Evolutionary conservation across 441 rosid species (phyloP), one percentile per base, ranked within the genome.

Genomic region (Populus hybrid): DNA sequence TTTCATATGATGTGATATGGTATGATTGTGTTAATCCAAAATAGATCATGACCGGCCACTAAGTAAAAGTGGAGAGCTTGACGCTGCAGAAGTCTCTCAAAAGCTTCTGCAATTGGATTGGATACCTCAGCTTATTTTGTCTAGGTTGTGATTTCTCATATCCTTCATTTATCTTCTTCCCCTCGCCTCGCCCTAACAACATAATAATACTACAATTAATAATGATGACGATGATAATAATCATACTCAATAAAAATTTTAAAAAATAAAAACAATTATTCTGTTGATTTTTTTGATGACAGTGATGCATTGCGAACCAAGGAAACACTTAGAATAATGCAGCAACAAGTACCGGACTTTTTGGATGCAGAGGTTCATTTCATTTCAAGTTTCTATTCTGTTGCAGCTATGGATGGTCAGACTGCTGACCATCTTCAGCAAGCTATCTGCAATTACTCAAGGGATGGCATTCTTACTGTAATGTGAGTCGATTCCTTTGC

Each of bases 361-460:
- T 72, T 86, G 84, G 93, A 89, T 73, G 94, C 98, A 4, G 89
- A 90, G 82, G 87, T 90, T 74, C 92, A 90, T 85, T 92, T 91
- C 81, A 84, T 95, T 73, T 91, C 99, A 0, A 95, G 98, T 86
- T 95, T 93, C 83, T 95, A 95, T 86, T 95, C 98, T 67, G 84
- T 93, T 74, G 95, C 99, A 6, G 97, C 98, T 32, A 89, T 95
- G 99, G 97, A 95, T 77, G 99, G 99, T 40, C 99, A 95, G 83
- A 95, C 99, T 9, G 98, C 98, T 1, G 93, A 89, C 10, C 98
- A 91, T 81, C 93, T 95, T 76, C 97, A 89, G 46, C 87, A 77
- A 71, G 81, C 87, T 78, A 84, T 95, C 84, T 91, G 92, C 78
- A 88, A 73, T 82, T 90, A 90, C 80, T 88, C 98, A 3, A 83